Percentiles rank a stretch among this genome's conserved stretches.
Conservation (phyloP, 129 eudicot species). For the Helichrysum umbraculigerum region DNA sequence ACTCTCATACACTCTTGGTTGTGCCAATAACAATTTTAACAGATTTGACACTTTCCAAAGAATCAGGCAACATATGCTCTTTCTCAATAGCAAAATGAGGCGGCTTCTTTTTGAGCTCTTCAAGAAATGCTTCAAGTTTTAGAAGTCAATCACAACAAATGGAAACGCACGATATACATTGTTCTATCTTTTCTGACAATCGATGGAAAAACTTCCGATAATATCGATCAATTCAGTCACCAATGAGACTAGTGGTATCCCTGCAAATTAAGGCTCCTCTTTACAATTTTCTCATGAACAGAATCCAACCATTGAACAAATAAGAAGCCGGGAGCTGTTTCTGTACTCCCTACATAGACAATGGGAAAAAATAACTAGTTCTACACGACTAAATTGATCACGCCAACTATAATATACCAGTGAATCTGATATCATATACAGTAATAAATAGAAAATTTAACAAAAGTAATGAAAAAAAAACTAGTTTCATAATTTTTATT, state of each 20-base stretch:
- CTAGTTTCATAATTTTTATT: too few relatives aligned
- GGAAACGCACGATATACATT: constrained; percentile 36
- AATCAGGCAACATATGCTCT: too few relatives aligned
- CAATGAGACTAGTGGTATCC: constrained; percentile 41
- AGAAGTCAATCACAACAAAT: constrained; percentile 55
- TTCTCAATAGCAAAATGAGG: too few relatives aligned
- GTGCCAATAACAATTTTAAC: too few relatives aligned
- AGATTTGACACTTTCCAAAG: too few relatives aligned
- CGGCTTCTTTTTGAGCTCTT: constrained; percentile 25
- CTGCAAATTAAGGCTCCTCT: constrained; percentile 39
- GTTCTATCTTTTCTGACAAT: constrained; percentile 44
- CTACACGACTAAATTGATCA: constrained; percentile 52
- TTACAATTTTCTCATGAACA: constrained; percentile 49
- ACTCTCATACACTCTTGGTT: too few relatives aligned
- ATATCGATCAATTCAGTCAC: constrained; percentile 39
- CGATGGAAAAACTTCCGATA: constrained; percentile 35
- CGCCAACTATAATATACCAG: constrained; percentile 59
- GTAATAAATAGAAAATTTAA: too few relatives aligned
- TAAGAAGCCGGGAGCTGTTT: constrained; percentile 29
- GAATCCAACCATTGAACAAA: constrained; percentile 38
- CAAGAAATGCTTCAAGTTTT: constrained; percentile 51
- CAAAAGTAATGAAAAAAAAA: too few relatives aligned
- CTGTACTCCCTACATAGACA: too few relatives aligned
- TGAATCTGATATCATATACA: too few relatives aligned
- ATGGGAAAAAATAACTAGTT: constrained; percentile 22